phyloP scores from a whole-genome alignment of 148 eudicot species.

The Silene conica region DNA sequence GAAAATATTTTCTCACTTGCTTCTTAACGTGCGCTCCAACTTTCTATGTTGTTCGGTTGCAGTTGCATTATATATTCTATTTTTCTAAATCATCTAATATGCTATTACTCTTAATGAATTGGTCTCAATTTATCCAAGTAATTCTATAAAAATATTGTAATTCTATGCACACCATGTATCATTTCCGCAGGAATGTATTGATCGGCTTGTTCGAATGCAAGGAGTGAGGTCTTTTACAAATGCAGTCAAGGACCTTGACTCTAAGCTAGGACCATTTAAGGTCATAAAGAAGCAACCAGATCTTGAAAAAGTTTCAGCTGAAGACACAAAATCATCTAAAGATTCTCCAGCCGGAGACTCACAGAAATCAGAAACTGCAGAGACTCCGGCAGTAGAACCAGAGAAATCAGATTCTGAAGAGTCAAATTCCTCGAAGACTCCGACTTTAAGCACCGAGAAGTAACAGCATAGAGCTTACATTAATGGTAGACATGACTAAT shows the following conservation, averaged over 20 bases:
- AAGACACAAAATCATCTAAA: background rate
- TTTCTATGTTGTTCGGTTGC: background rate
- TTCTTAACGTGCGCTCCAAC: background rate
- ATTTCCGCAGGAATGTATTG: conserved; percentile 46
- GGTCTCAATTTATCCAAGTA: too few species aligned
- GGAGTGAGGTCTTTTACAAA: conserved; percentile 61
- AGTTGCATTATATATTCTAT: background rate
- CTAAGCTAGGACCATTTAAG: conserved; percentile 54
- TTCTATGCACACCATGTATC: background rate
- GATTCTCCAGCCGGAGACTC: background rate
- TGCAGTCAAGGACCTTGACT: conserved; percentile 57
- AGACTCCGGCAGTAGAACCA: background rate
- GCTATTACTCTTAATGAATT: too few species aligned
- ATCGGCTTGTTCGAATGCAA: conserved; percentile 50
- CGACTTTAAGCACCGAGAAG: background rate
- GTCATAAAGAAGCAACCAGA: conserved; percentile 20
- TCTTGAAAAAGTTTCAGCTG: background rate
- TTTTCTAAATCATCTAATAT: background rate
- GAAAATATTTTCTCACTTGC: background rate
- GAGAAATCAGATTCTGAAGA: conserved; percentile 9
- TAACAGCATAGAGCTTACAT: background rate
- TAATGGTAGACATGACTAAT: too few species aligned
- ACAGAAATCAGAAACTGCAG: background rate
- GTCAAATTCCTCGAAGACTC: background rate
- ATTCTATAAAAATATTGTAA: too few species aligned